These are phyloP conservation scores for Torulaspora franciscae DNA, from an alignment of 805 yeast genomes.

Conservation along the genomic window DNA sequence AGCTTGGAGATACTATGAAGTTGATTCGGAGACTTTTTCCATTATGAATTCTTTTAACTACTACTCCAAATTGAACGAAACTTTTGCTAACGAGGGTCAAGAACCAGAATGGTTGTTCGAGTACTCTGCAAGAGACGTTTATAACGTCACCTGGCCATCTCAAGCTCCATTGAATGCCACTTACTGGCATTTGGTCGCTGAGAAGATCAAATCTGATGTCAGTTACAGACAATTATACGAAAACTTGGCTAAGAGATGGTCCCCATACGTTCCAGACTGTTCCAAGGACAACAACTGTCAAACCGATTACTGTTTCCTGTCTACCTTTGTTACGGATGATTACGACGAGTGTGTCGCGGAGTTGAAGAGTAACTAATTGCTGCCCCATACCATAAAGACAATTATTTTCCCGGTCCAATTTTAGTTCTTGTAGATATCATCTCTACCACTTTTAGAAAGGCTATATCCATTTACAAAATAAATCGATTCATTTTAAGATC, in stretches of 20 bases:
- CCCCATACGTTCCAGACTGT: slow-evolving; percentile 54
- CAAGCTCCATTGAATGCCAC: slow-evolving; percentile 59
- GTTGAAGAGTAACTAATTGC: slow-evolving; percentile 1
- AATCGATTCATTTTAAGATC: not conserved
- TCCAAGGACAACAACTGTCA: slow-evolving; percentile 32
- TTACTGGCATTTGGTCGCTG: slow-evolving; percentile 59
- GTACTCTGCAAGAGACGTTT: slow-evolving; percentile 59
- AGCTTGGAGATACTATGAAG: slow-evolving; percentile 66
- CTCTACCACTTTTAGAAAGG: not conserved
- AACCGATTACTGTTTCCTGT: slow-evolving; percentile 40
- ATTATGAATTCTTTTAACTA: slow-evolving; percentile 56
- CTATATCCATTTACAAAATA: not conserved
- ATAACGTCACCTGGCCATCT: slow-evolving; percentile 52
- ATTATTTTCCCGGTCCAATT: not conserved
- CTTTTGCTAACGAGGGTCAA: slow-evolving; percentile 47
- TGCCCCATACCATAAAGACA: not conserved
- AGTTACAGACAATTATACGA: slow-evolving; percentile 47
- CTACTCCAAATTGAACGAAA: slow-evolving; percentile 55
- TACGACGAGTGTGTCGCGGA: slow-evolving; percentile 28
- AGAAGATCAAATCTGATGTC: slow-evolving; percentile 40
- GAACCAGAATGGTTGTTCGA: slow-evolving; percentile 62
- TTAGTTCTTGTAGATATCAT: not conserved
- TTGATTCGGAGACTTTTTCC: slow-evolving; percentile 56
- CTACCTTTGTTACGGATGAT: slow-evolving; percentile 37
- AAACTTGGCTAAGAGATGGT: slow-evolving; percentile 46